Evolutionary conservation across 169 alveolate genomes (phyloP).

Genomic region (Perkinsus chesapeaki): DNA sequence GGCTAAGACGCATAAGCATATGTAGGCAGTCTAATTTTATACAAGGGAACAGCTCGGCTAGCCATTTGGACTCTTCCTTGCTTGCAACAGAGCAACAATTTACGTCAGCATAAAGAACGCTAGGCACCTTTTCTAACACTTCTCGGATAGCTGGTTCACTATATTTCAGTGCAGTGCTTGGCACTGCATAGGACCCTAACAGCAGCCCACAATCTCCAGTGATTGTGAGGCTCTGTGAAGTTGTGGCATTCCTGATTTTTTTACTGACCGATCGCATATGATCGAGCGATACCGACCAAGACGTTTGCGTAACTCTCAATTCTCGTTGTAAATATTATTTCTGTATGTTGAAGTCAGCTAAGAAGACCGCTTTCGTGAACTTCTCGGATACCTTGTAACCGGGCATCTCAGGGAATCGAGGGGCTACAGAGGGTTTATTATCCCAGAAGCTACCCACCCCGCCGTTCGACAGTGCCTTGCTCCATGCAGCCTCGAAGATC

Average conservation of each 20-base stretch:
- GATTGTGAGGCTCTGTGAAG: background rate
- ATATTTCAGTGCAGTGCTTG: background rate
- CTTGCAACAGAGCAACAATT: background rate
- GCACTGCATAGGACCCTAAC: background rate
- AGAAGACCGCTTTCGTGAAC: background rate
- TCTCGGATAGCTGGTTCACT: background rate
- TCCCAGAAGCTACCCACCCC: background rate
- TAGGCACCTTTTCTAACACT: background rate
- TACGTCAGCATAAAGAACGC: background rate
- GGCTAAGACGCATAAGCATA: background rate
- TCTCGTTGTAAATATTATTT: background rate
- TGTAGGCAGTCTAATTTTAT: background rate
- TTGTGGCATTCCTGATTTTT: background rate
- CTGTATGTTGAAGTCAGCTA: background rate
- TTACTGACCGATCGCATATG: background rate
- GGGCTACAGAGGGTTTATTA: background rate
- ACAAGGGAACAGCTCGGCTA: background rate
- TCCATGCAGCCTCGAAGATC: background rate
- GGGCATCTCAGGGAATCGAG: background rate
- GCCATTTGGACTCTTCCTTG: background rate
- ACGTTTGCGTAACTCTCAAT: background rate
- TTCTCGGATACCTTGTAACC: background rate
- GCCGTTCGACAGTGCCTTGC: background rate
- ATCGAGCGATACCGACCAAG: background rate
- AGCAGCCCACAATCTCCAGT: background rate